These are phyloP conservation scores for Rhododendron griersonianum DNA, from an alignment of 148 eudicot genomes.

Conservation along the genomic window DNA sequence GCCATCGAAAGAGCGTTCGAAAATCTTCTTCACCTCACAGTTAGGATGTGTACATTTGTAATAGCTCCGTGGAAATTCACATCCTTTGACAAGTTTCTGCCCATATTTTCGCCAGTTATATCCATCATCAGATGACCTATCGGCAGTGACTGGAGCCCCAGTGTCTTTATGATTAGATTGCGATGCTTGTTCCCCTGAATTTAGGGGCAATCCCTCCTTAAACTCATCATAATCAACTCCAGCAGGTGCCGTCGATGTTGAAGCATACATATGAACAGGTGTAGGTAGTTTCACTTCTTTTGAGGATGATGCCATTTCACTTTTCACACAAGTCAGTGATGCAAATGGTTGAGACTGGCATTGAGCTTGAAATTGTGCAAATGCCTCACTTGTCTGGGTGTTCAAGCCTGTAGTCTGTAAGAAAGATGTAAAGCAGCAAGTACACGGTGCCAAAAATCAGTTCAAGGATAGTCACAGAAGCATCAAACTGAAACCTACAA, in stretches of 20 bases:
- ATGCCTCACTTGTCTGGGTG: conserved; percentile 38
- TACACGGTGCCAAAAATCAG: neutral
- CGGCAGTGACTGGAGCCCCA: conserved; percentile 46
- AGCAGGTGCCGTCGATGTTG: conserved; percentile 25
- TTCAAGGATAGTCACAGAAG: neutral
- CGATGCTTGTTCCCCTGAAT: conserved; percentile 36
- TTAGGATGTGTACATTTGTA: conserved; percentile 95
- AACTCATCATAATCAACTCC: conserved; percentile 36
- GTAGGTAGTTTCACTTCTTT: conserved; percentile 31
- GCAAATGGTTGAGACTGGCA: conserved; percentile 36
- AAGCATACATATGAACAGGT: conserved; percentile 17
- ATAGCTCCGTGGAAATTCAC: conserved; percentile 97
- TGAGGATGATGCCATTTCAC: conserved; percentile 38
- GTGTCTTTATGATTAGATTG: conserved; percentile 49
- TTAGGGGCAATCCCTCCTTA: conserved; percentile 37
- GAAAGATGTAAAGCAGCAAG: neutral
- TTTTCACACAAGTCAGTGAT: conserved; percentile 32
- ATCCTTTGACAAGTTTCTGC: conserved; percentile 95
- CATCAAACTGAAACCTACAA: neutral
- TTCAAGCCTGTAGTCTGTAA: conserved; percentile 44
- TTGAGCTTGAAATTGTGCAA: conserved; percentile 37
- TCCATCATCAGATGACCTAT: conserved; percentile 90
- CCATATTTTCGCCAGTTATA: conserved; percentile 99
- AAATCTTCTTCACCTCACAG: conserved; percentile 95
- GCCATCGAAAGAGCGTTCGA: conserved; percentile 86